phyloP scores from a whole-genome alignment of 2,329 filamentous ascomycete genomes.

The Diaporthe amygdali region DNA sequence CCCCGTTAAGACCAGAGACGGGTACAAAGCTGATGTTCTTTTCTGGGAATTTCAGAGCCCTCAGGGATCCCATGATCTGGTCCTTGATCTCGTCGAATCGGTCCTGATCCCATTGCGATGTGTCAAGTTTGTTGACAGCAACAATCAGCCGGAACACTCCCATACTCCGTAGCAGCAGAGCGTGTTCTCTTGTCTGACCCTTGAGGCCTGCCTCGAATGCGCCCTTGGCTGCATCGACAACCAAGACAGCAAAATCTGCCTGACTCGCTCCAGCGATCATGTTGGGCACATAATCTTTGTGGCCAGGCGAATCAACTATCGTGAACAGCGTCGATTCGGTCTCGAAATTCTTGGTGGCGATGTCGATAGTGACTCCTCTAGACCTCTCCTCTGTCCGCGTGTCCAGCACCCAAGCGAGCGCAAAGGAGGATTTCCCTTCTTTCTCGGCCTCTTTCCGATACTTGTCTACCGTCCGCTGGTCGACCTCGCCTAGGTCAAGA shows the following conservation, averaged over 20 bases:
- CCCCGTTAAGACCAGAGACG: conserved; percentile 86
- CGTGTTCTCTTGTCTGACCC: conserved; percentile 94
- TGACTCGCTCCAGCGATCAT: conserved; percentile 98
- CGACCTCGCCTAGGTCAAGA: conserved; percentile 85
- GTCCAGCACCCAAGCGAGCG: conserved; percentile 95
- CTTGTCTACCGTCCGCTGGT: conserved; percentile 86
- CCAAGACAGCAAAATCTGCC: conserved; percentile 92
- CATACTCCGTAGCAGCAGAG: conserved; percentile 86
- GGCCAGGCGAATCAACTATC: conserved; percentile 92
- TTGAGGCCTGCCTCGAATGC: conserved; percentile 93
- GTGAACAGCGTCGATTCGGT: conserved; percentile 88
- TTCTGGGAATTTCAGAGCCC: conserved; percentile 77
- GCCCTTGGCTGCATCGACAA: conserved; percentile 88
- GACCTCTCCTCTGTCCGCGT: conserved; percentile 87
- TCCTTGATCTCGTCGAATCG: conserved; percentile 86
- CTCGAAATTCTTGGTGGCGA: conserved; percentile 93
- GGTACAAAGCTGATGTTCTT: conserved; percentile 89
- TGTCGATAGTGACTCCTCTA: conserved; percentile 94
- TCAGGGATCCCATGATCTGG: conserved; percentile 83
- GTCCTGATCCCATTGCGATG: conserved; percentile 79
- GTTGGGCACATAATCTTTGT: conserved; percentile 95
- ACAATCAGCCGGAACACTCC: conserved; percentile 88
- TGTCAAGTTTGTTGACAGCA: conserved; percentile 94
- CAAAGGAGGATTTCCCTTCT: conserved; percentile 94
- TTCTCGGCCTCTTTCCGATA: conserved; percentile 88